Evolutionary conservation across 148 eudicot genomes (phyloP), one percentile per base, ranked within the genome.

Genomic region (Hydrangea macrophylla): DNA sequence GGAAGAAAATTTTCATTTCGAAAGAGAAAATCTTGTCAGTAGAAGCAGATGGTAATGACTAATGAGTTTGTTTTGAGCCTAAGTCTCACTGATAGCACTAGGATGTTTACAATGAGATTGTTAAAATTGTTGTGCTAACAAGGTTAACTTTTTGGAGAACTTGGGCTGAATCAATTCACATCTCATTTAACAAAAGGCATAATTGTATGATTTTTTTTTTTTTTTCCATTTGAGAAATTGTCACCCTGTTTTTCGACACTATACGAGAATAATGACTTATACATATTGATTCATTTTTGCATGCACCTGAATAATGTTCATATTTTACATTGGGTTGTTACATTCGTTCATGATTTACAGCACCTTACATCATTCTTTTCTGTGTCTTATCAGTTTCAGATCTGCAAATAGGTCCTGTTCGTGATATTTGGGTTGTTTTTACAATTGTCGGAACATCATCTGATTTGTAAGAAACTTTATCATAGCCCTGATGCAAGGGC

Each of bases 401-500:
- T 68, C 75, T 65, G 42, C 70, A 48, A 72, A 62, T 64, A 56
- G 70, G 64, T 58, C 33, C 31, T 31, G 39, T 28, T 25, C 23
- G 32, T 37, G 53, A 51, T 11, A 9, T 23, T 26, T 9, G 3
- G 7, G 35, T 50, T 51, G 28, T 23, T 6, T 62, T 69, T 0
- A 13, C 36, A 37, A 18, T 45, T 51, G 17, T 55, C 60, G 59
- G 62, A 44, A 33, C 31, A 55, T 63, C 63, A 66, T 56, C 35
- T 59, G 28, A 22, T 48, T n/a, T 58, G 20, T 27, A 44, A 60
- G 62, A 62, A 74, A 70, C 44, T 26, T 53, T 36, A 39, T 27
- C 54, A 31, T 31, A 55, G 73, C 74, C 77, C 75, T 64, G 78
- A 95, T 95, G 99, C 96, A 91, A 82, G 96, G 97, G 86, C 85